Percentiles rank a stretch among this genome's conserved stretches.
These are phyloP conservation scores for Dactylellina haptotyla DNA, from an alignment of 2,329 filamentous ascomycete genomes.

Conservation along the genomic window DNA sequence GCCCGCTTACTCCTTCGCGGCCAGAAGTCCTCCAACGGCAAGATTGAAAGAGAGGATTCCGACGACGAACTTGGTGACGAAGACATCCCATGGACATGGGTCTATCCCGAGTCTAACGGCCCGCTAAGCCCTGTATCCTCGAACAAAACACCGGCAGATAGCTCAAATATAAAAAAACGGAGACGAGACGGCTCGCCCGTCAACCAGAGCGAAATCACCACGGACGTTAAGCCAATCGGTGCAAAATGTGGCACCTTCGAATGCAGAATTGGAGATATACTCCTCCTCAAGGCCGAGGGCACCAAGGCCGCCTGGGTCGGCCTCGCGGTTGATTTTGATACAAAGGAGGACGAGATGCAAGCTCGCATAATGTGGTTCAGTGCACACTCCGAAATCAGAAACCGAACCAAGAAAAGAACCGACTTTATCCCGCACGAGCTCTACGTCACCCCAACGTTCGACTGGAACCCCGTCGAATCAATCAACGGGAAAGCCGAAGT, in stretches of 20 bases:
- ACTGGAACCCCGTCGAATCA: constrained; percentile 84
- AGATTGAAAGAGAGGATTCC: constrained; percentile 78
- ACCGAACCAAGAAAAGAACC: constrained; percentile 79
- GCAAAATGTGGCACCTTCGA: constrained; percentile 84
- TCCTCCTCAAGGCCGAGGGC: constrained; percentile 87
- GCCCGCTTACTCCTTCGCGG: constrained; percentile 65
- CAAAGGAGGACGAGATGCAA: constrained; percentile 78
- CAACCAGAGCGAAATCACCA: constrained; percentile 57
- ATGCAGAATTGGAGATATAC: constrained; percentile 81
- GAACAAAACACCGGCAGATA: constrained; percentile 34
- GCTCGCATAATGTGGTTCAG: constrained; percentile 97
- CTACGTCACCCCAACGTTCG: constrained; percentile 87
- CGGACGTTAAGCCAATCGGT: constrained; percentile 72
- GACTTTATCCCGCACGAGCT: constrained; percentile 88
- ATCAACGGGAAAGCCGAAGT: constrained; percentile 90
- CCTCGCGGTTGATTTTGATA: constrained; percentile 83
- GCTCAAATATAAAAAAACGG: constrained; percentile 44
- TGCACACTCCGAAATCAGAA: constrained; percentile 86
- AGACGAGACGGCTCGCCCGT: constrained; percentile 46
- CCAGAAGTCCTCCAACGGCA: constrained; percentile 64
- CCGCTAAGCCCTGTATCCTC: constrained; percentile 29
- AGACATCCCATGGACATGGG: constrained; percentile 81
- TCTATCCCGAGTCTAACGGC: constrained; percentile 66
- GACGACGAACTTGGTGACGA: constrained; percentile 84
- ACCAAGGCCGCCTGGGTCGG: constrained; percentile 86